These are phyloP conservation scores for Cryomyces minteri DNA, from an alignment of 495 filamentous ascomycete species.

Conservation along the genomic window DNA sequence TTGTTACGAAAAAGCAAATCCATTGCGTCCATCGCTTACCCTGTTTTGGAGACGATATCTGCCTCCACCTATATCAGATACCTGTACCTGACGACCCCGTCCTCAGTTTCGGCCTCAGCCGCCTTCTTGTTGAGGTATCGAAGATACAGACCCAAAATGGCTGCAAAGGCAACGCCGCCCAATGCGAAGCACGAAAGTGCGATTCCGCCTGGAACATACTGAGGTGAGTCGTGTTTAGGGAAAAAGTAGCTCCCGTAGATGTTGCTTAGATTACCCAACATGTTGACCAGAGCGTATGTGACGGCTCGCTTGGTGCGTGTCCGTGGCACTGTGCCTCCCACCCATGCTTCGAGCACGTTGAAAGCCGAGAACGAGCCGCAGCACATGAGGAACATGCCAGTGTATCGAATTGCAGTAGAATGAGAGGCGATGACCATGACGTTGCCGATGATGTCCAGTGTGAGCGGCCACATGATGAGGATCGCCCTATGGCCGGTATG, in stretches of 20 bases:
- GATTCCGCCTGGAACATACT: slow-evolving; percentile 10
- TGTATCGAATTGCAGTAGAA: background rate
- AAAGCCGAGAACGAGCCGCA: background rate
- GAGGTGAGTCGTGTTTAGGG: slow-evolving; percentile 26
- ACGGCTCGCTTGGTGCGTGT: background rate
- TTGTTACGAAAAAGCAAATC: no score
- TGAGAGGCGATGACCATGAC: background rate
- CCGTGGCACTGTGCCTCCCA: background rate
- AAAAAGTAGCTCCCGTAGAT: slow-evolving; percentile 65
- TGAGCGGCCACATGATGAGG: background rate
- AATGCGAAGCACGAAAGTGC: background rate
- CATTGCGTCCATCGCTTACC: no score
- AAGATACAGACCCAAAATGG: background rate
- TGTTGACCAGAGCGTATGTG: background rate
- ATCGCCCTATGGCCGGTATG: background rate
- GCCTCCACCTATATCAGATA: no score
- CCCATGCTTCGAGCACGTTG: background rate
- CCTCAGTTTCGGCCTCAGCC: no score
- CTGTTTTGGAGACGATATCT: no score
- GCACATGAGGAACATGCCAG: slow-evolving; percentile 1
- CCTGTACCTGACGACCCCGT: no score
- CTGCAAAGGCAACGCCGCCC: no score
- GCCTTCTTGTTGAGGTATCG: background rate
- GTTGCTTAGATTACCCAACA: background rate
- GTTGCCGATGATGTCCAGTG: background rate